These are phyloP conservation scores for Allium sativum DNA, from an alignment of 106 monocot genomes.

Conservation along the genomic window DNA sequence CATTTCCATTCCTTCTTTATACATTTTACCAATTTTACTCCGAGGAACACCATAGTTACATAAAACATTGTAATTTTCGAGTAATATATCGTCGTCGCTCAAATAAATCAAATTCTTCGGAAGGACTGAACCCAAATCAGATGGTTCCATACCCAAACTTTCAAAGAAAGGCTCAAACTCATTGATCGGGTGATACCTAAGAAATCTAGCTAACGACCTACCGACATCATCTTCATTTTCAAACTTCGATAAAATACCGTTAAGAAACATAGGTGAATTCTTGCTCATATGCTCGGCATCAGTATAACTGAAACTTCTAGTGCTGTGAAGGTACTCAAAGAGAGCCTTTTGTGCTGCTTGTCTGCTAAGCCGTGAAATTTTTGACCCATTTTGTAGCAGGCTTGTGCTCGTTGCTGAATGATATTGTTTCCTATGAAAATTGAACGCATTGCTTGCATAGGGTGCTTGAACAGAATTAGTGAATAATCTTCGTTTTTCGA, in stretches of 20 bases:
- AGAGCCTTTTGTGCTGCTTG: slow-evolving; percentile 55
- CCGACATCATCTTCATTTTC: slow-evolving; percentile 26
- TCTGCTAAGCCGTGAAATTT: slow-evolving; percentile 22
- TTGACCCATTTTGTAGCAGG: neutral
- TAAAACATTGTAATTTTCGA: slow-evolving; percentile 61
- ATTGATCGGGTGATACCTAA: slow-evolving; percentile 74
- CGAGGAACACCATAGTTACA: slow-evolving; percentile 75
- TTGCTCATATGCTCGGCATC: slow-evolving; percentile 83
- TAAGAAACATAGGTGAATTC: slow-evolving; percentile 52
- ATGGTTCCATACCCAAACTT: slow-evolving; percentile 62
- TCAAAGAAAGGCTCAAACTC: slow-evolving; percentile 98
- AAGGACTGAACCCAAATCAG: slow-evolving; percentile 39
- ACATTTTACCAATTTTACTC: slow-evolving; percentile 81
- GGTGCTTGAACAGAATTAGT: neutral
- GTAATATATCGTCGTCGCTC: slow-evolving; percentile 42
- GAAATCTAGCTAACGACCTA: slow-evolving; percentile 28
- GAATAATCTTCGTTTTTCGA: too few relatives aligned
- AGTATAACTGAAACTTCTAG: slow-evolving; percentile 40
- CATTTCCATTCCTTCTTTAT: slow-evolving; percentile 49
- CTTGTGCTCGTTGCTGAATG: slow-evolving; percentile 9
- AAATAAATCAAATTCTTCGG: slow-evolving; percentile 59
- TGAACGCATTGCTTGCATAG: neutral
- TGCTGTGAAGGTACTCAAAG: slow-evolving; percentile 61
- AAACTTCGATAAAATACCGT: slow-evolving; percentile 37
- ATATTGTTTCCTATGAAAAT: neutral